Percentiles rank a stretch among this genome's conserved stretches.
These are phyloP conservation scores for Haematococcus lacustris DNA, from an alignment of 139 green algal genomes.

Conservation along the genomic window DNA sequence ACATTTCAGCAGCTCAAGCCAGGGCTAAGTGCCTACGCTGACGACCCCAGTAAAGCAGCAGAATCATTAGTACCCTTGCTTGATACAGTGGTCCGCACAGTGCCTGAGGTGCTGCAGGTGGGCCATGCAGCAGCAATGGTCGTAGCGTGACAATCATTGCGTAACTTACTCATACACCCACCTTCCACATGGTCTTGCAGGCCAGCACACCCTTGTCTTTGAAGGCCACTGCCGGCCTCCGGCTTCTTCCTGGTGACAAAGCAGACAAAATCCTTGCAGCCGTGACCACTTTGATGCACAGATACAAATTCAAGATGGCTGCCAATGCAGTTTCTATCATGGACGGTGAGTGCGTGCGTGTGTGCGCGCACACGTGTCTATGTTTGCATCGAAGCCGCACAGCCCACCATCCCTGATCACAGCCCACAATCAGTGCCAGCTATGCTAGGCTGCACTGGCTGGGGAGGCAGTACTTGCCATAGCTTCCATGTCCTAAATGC, in stretches of 20 bases:
- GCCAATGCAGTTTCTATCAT: slow-evolving; percentile 55
- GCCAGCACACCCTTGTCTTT: slow-evolving; percentile 67
- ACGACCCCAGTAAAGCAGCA: slow-evolving; percentile 67
- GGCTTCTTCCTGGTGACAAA: slow-evolving; percentile 79
- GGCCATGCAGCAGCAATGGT: neutral
- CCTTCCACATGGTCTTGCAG: slow-evolving; percentile 24
- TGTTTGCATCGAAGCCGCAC: no score
- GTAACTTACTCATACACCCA: neutral
- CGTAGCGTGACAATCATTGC: neutral
- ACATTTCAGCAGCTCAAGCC: slow-evolving; percentile 91
- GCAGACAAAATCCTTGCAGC: slow-evolving; percentile 81
- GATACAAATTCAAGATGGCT: slow-evolving; percentile 63
- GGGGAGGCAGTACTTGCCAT: no score
- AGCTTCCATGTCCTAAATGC: no score
- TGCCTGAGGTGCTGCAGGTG: slow-evolving; percentile 61
- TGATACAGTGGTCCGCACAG: slow-evolving; percentile 67
- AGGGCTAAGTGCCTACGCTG: slow-evolving; percentile 77
- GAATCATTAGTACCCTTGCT: slow-evolving; percentile 76
- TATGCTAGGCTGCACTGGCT: no score
- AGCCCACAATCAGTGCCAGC: no score
- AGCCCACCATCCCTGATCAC: no score
- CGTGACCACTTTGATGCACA: slow-evolving; percentile 47
- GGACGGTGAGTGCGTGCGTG: slow-evolving; percentile 37
- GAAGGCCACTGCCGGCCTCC: slow-evolving; percentile 90
- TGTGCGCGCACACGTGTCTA: no score